Base-by-base conservation (phyloP, 768 basidiomycete genomes). In the Kwoniella europaea region DNA sequence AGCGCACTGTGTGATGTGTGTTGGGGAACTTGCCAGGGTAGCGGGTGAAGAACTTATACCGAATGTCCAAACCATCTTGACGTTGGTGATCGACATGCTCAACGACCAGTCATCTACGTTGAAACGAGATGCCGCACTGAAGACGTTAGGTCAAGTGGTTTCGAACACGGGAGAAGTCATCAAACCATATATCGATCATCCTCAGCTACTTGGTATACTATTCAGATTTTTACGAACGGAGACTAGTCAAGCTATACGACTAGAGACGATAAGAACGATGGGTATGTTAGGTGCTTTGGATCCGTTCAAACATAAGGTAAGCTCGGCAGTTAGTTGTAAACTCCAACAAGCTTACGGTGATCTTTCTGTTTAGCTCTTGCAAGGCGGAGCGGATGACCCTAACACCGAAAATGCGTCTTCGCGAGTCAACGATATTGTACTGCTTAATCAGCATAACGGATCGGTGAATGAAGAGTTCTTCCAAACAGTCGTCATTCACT, bases 141-240 rank as follows among this genome's bases (percentile, higher is more conserved):
- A 91, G 71, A 94, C 97, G 0, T 88, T 99, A 22, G 97, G 97
- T 2, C 97, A 98, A 84, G 87, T 99, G 12, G 96, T 94, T 76
- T 93, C 93, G 9, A 95, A 93, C 82, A 94, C 96, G 0, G 94
- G 94, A 66, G 97, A 94, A 78, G 96, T 98, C 22, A 92, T 98
- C 72, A 85, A 90, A 41, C 96, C 97, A 1, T 87, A 97, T 59
- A 87, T 94, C 52, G 93, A 98, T 67, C 88, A 98, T 83, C 95
- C 96, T 9, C 90, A 94, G 74, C 87, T 99, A 2, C 85, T 98
- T n/a, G 90, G 89, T 22, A 86, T 94, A 22, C 86, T 98, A 24
- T 91, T 92, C 70, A 87, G 91, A 71, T 91, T 98, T 76, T 84
- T 98, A 70, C 88, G 91, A 81, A 91, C 92, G 27, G 97, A 99